A percentile compares a stretch with the other conserved stretches of the same genome.
Evolutionary conservation across 2,329 filamentous ascomycete genomes (phyloP).

Genomic region (Chaetomium sp.): DNA sequence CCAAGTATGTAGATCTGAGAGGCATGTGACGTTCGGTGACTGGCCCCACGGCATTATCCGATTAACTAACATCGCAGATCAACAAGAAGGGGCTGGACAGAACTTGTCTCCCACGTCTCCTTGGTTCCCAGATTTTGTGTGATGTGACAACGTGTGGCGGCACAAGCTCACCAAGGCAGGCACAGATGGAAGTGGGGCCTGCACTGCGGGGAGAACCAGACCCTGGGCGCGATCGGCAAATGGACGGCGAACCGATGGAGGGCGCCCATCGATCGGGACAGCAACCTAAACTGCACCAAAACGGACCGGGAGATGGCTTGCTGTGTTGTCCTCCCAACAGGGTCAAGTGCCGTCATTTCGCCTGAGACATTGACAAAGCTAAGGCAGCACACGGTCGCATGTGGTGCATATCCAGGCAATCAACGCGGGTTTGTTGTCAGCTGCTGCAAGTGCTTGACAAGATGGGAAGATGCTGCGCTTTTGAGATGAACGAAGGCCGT

Average conservation of each 20-base stretch:
- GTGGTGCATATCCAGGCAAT: background rate
- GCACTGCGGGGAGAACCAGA: background rate
- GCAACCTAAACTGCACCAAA: background rate
- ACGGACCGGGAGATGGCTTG: background rate
- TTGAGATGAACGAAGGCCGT: background rate
- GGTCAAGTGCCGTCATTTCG: background rate
- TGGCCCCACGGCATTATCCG: background rate
- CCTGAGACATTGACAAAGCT: slow-evolving; percentile 10
- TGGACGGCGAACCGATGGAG: background rate
- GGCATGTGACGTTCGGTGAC: background rate
- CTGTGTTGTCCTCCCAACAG: slow-evolving; percentile 2
- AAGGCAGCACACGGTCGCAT: background rate
- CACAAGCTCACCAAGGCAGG: background rate
- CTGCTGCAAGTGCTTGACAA: background rate
- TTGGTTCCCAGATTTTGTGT: background rate
- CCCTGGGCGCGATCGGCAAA: background rate
- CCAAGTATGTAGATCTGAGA: no score
- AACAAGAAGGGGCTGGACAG: background rate
- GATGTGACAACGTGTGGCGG: background rate
- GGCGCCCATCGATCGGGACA: background rate
- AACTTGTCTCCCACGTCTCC: background rate
- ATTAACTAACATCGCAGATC: background rate
- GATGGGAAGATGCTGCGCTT: background rate
- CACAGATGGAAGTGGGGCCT: background rate
- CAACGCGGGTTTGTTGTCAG: background rate